A percentile compares a stretch with the other conserved stretches of the same genome.
These are phyloP conservation scores for Combretum micranthum DNA, from an alignment of 345 rosid species.

Conservation along the genomic window DNA sequence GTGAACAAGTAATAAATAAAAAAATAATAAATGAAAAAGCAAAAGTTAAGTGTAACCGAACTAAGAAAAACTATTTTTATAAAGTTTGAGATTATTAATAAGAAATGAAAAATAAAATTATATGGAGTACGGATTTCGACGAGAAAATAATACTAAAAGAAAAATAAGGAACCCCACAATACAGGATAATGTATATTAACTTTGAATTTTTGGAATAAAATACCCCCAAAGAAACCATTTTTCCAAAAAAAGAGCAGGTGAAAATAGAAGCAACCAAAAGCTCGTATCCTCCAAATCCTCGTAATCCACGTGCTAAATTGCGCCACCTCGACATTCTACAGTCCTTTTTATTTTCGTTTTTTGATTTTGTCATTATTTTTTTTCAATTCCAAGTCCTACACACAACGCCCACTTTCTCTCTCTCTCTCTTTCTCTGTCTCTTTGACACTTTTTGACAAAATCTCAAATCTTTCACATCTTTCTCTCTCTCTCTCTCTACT, in stretches of 20 bases:
- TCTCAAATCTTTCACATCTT: not conserved
- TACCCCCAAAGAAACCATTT: not conserved
- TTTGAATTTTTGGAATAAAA: no score
- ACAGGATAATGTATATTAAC: no score
- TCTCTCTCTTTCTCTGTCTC: not conserved
- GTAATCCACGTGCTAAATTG: conserved; percentile 43
- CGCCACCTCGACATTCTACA: conserved; percentile 34
- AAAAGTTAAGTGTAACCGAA: no score
- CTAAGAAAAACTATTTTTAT: no score
- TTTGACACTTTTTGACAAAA: not conserved
- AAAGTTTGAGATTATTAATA: no score
- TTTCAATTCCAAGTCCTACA: not conserved
- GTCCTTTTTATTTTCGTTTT: conserved; percentile 16
- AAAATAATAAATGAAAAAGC: no score
- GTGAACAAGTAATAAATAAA: no score
- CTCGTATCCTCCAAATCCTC: conserved; percentile 13
- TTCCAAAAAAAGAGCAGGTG: conserved; percentile 4
- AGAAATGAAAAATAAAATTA: no score
- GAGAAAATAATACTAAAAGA: no score
- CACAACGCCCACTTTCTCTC: not conserved
- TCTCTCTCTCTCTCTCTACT: conserved; percentile 2
- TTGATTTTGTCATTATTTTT: conserved; percentile 4
- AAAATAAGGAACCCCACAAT: no score
- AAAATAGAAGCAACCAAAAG: not conserved
- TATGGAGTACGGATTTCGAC: no score